phyloP scores from a whole-genome alignment of 495 filamentous ascomycete genomes.

The Aspergillus homomorphus region DNA sequence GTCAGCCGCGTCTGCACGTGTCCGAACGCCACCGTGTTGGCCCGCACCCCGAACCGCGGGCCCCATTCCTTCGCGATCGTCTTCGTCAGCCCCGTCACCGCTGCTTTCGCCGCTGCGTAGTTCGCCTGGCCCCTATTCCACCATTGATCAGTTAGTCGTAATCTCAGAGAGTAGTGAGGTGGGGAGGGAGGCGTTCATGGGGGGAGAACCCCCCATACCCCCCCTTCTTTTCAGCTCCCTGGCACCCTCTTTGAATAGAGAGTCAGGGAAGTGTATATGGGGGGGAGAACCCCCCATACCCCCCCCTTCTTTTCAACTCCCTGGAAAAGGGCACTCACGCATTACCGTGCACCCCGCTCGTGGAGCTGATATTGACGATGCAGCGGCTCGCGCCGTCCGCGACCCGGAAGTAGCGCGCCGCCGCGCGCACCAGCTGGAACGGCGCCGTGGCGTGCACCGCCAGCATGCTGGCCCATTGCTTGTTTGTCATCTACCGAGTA shows the following conservation, averaged over 20 bases:
- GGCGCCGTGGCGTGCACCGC: conserved; percentile 77
- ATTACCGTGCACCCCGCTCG: conserved; percentile 78
- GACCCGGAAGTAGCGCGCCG: conserved; percentile 81
- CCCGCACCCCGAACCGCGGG: conserved; percentile 74
- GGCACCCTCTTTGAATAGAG: too few species aligned
- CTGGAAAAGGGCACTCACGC: conserved; percentile 46
- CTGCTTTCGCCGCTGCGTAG: conserved; percentile 80
- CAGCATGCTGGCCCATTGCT: conserved; percentile 86
- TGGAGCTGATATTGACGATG: conserved; percentile 79
- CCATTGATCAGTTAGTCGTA: neutral
- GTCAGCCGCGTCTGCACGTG: conserved; percentile 75
- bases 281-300: too few species aligned
- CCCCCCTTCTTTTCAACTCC: too few species aligned
- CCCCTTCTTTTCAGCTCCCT: too few species aligned
- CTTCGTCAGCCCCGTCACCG: conserved; percentile 74
- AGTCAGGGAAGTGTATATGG: too few species aligned
- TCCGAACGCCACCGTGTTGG: conserved; percentile 82
- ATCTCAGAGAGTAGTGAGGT: neutral
- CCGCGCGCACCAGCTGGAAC: conserved; percentile 75
- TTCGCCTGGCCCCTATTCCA: conserved; percentile 70
- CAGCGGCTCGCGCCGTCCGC: conserved; percentile 74
- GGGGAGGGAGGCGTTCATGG: too few species aligned
- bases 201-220: too few species aligned
- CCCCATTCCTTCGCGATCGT: conserved; percentile 94
- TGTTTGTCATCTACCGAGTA: conserved; percentile 78